Percentiles rank a stretch among this genome's conserved stretches.
These are phyloP conservation scores for Atalantia buxifolia DNA, from an alignment of 345 rosid genomes.

Conservation along the genomic window DNA sequence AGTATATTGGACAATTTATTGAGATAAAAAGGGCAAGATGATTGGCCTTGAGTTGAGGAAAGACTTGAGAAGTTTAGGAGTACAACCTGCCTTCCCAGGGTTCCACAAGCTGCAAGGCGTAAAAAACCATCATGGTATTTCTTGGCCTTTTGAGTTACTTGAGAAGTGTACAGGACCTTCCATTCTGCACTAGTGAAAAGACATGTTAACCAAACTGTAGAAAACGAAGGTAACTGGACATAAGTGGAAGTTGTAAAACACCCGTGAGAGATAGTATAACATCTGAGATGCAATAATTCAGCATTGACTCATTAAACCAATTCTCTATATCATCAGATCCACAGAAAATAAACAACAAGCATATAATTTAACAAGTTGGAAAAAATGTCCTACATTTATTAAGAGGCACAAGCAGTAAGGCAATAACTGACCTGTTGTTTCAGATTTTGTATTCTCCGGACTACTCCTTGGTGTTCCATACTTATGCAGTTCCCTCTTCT, in stretches of 20 bases:
- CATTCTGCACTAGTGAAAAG: slow-evolving; percentile 29
- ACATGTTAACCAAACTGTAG: background rate
- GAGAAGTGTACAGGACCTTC: slow-evolving; percentile 51
- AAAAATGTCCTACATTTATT: background rate
- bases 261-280: background rate
- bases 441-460: slow-evolving; percentile 33
- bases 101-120: slow-evolving; percentile 31
- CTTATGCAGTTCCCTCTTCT: slow-evolving; percentile 57
- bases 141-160: slow-evolving; percentile 58
- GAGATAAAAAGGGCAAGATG: background rate
- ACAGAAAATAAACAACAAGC: background rate
- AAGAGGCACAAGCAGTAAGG: background rate
- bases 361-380: background rate
- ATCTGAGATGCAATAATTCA: background rate
- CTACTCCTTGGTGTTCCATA: slow-evolving; percentile 32
- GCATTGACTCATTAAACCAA: background rate
- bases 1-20: background rate
- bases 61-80: background rate
- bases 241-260: background rate
- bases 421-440: slow-evolving; percentile 41
- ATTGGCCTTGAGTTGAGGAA: background rate
- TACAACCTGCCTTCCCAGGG: slow-evolving; percentile 46
- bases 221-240: background rate
- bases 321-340: background rate
- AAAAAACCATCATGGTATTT: slow-evolving; percentile 63